These are phyloP conservation scores for Teratosphaeria zuluensis DNA, from an alignment of 2,329 filamentous ascomycete species.

Conservation along the genomic window DNA sequence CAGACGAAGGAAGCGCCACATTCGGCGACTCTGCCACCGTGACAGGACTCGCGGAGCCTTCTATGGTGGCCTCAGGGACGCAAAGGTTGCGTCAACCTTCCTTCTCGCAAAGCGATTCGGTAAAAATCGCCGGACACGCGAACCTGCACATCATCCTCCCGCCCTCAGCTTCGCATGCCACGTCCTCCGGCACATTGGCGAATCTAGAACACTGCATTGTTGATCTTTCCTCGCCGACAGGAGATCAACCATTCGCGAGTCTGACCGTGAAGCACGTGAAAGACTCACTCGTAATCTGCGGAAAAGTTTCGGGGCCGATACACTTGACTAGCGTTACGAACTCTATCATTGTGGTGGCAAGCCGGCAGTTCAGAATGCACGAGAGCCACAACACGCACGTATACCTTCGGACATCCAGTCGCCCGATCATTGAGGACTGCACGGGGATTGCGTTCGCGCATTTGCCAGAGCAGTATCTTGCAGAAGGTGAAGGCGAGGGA, in stretches of 20 bases:
- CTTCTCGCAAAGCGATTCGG: slow-evolving; percentile 46
- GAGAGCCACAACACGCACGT: slow-evolving; percentile 72
- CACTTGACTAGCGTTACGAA: slow-evolving; percentile 70
- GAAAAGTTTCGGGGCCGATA: slow-evolving; percentile 66
- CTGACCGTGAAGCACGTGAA: slow-evolving; percentile 60
- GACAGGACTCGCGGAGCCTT: neutral
- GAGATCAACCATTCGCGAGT: slow-evolving; percentile 56
- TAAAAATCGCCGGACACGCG: slow-evolving; percentile 55
- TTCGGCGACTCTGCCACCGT: neutral
- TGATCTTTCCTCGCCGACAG: slow-evolving; percentile 59
- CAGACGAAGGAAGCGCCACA: neutral
- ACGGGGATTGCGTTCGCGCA: slow-evolving; percentile 66
- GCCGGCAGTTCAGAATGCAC: slow-evolving; percentile 88
- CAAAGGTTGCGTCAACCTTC: slow-evolving; percentile 37
- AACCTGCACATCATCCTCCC: slow-evolving; percentile 71
- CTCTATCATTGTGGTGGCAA: slow-evolving; percentile 67
- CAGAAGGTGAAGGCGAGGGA: slow-evolving; percentile 15
- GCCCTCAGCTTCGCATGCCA: slow-evolving; percentile 57
- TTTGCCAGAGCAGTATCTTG: slow-evolving; percentile 52
- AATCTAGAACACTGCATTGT: slow-evolving; percentile 63
- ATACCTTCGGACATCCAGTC: slow-evolving; percentile 70
- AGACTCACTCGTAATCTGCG: slow-evolving; percentile 64
- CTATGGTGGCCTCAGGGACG: neutral
- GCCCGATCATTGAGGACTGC: slow-evolving; percentile 93
- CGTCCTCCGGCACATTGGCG: slow-evolving; percentile 60